phyloP scores from a whole-genome alignment of 2,329 filamentous ascomycete species.

The Purpureocillium lavendulum region DNA sequence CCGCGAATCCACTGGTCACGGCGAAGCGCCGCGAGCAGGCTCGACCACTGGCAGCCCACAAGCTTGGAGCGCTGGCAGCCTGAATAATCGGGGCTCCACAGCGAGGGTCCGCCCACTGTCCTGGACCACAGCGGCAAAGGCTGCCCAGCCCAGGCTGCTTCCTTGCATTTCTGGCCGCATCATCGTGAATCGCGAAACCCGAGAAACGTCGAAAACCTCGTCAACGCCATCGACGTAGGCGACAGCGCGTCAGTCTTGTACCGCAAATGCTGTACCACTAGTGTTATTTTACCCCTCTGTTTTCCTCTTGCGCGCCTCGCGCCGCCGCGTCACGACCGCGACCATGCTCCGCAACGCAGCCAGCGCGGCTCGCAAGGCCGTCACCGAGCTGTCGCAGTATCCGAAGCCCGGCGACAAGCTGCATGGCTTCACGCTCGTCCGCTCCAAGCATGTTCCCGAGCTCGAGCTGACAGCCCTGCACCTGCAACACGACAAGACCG shows the following conservation, averaged over 20 bases:
- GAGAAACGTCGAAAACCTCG: too few species aligned
- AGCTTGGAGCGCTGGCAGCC: too few species aligned
- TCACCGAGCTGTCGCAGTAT: slow-evolving; percentile 67
- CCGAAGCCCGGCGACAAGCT: slow-evolving; percentile 77
- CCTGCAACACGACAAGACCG: slow-evolving; percentile 88
- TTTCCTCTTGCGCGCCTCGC: neutral
- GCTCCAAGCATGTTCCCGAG: slow-evolving; percentile 88
- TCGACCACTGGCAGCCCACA: too few species aligned
- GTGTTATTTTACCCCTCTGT: neutral
- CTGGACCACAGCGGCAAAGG: neutral
- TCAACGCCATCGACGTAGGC: too few species aligned
- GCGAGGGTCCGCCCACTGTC: too few species aligned
- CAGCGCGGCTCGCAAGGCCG: slow-evolving; percentile 48
- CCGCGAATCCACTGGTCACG: neutral
- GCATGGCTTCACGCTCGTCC: slow-evolving; percentile 85
- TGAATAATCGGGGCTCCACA: too few species aligned
- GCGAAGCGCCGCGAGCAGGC: too few species aligned
- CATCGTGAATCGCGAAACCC: too few species aligned
- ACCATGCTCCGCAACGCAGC: slow-evolving; percentile 45
- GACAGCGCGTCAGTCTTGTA: neutral
- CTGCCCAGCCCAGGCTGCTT: too few species aligned
- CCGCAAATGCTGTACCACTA: neutral
- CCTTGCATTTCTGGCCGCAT: too few species aligned
- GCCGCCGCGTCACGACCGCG: slow-evolving; percentile 7
- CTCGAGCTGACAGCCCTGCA: slow-evolving; percentile 86